Evolutionary conservation across 2,329 filamentous ascomycete species (phyloP).

Genomic region (Calonectria hongkongensis): DNA sequence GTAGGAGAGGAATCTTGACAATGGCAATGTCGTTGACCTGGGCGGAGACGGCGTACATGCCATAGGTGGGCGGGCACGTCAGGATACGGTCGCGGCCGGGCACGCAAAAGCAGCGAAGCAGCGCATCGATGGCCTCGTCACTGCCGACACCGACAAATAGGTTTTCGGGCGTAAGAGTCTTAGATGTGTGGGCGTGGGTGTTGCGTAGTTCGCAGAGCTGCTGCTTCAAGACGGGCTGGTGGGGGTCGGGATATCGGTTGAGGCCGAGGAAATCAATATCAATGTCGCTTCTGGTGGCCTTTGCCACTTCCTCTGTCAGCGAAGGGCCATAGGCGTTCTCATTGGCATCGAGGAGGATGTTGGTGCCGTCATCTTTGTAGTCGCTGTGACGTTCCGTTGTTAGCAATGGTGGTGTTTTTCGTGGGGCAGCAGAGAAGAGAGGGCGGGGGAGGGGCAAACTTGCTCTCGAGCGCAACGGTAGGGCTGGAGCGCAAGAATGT

Average conservation of each 20-base stretch:
- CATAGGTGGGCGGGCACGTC: slow-evolving; percentile 96
- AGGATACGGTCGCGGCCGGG: slow-evolving; percentile 93
- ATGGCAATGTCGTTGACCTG: slow-evolving; percentile 94
- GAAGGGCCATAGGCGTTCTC: slow-evolving; percentile 97
- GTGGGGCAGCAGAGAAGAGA: slow-evolving; percentile 29
- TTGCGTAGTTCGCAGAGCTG: slow-evolving; percentile 91
- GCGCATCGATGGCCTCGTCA: slow-evolving; percentile 96
- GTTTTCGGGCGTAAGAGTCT: slow-evolving; percentile 84
- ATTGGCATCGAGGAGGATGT: slow-evolving; percentile 97
- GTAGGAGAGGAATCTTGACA: slow-evolving; percentile 88
- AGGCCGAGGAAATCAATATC: slow-evolving; percentile 85
- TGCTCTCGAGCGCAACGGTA: slow-evolving; percentile 90
- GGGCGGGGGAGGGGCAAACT: slow-evolving; percentile 57
- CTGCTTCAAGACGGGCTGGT: slow-evolving; percentile 91
- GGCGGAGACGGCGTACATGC: slow-evolving; percentile 97
- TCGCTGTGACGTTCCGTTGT: slow-evolving; percentile 75
- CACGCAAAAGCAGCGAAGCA: slow-evolving; percentile 93
- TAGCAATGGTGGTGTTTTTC: slow-evolving; percentile 44
- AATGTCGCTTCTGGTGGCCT: slow-evolving; percentile 59
- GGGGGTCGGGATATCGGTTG: slow-evolving; percentile 96
- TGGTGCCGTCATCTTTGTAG: slow-evolving; percentile 98
- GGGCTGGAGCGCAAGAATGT: slow-evolving; percentile 84
- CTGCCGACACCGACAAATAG: slow-evolving; percentile 97
- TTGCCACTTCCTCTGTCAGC: slow-evolving; percentile 69
- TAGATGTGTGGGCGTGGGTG: slow-evolving; percentile 85